Evolutionary conservation across 2,329 filamentous ascomycete genomes (phyloP).

Genomic region (Fusarium pseudograminearum): DNA sequence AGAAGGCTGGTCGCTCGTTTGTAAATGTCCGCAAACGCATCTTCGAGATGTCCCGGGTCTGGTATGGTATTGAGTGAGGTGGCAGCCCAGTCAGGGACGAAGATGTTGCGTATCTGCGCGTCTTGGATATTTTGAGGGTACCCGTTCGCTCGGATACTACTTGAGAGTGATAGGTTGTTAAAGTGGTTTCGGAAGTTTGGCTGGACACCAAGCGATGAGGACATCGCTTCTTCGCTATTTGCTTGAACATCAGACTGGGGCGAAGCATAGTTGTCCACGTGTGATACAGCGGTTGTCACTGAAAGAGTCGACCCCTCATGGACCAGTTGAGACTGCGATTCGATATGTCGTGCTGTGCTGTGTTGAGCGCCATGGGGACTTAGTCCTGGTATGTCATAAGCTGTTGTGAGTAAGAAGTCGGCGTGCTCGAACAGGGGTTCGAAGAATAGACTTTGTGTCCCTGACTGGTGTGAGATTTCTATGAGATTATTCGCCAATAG

Average conservation of each 20-base stretch:
- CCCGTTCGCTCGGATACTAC: constrained; percentile 2
- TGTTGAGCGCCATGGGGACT: background rate
- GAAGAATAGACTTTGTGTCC: background rate
- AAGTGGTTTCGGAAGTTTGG: constrained; percentile 3
- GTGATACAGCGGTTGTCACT: fast-evolving
- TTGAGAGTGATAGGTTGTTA: constrained; percentile 12
- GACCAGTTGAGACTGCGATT: fast-evolving
- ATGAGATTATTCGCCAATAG: fast-evolving
- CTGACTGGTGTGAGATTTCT: fast-evolving
- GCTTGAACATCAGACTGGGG: fast-evolving
- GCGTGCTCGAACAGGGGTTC: background rate
- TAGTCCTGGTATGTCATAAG: fast-evolving
- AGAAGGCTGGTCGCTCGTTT: background rate
- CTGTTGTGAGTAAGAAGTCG: background rate
- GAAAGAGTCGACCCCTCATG: background rate
- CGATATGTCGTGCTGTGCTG: too few relatives aligned
- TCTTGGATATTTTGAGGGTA: constrained; percentile 11
- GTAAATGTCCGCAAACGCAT: constrained; percentile 6
- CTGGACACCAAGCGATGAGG: fast-evolving
- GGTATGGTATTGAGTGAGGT: constrained; percentile 6
- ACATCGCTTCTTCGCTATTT: fast-evolving
- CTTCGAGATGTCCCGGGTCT: constrained; percentile 3
- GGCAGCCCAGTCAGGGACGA: background rate
- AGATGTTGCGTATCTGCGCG: constrained; percentile 7
- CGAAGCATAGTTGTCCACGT: fast-evolving